Evolutionary conservation across 1,284 basidiomycete species (phyloP).

Genomic region (Porogramme epimiltina): DNA sequence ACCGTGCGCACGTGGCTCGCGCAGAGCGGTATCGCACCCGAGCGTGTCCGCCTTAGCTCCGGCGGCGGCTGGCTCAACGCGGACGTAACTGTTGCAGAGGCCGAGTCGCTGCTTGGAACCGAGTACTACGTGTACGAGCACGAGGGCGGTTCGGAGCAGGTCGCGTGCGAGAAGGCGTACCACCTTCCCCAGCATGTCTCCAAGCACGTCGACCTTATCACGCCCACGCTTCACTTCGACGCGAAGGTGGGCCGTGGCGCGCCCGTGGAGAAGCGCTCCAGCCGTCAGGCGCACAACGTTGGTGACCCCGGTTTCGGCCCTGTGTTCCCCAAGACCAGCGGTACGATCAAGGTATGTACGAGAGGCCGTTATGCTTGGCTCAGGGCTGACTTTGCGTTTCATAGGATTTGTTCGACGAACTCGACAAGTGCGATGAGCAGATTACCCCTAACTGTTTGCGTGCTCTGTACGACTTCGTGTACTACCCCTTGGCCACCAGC

Average conservation of each 20-base stretch:
- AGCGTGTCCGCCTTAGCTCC: constrained; percentile 35
- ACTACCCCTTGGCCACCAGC: not conserved
- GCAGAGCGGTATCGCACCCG: constrained; percentile 34
- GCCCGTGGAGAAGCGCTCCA: constrained; percentile 5
- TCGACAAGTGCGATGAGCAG: constrained; percentile 37
- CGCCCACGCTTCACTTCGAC: constrained; percentile 51
- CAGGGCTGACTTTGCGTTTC: not conserved
- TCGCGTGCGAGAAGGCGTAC: constrained; percentile 44
- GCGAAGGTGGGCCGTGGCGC: constrained; percentile 24
- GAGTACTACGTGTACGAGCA: constrained; percentile 50
- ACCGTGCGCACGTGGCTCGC: constrained; percentile 46
- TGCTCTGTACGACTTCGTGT: constrained; percentile 4
- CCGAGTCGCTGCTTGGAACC: constrained; percentile 45
- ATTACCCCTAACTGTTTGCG: constrained; percentile 58
- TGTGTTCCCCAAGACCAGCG: constrained; percentile 23
- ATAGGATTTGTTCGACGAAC: constrained; percentile 16
- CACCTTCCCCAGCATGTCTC: constrained; percentile 45
- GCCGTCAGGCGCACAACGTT: constrained; percentile 8
- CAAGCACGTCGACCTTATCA: constrained; percentile 48
- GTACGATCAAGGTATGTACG: constrained; percentile 13
- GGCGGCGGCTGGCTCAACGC: constrained; percentile 46
- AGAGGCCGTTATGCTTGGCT: too few species aligned
- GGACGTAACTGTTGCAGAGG: constrained; percentile 45
- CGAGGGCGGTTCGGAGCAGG: constrained; percentile 37
- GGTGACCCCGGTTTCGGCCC: constrained; percentile 34